Evolutionary conservation across 2,329 filamentous ascomycete species (phyloP).

Genomic region (Aspergillus carbonarius): DNA sequence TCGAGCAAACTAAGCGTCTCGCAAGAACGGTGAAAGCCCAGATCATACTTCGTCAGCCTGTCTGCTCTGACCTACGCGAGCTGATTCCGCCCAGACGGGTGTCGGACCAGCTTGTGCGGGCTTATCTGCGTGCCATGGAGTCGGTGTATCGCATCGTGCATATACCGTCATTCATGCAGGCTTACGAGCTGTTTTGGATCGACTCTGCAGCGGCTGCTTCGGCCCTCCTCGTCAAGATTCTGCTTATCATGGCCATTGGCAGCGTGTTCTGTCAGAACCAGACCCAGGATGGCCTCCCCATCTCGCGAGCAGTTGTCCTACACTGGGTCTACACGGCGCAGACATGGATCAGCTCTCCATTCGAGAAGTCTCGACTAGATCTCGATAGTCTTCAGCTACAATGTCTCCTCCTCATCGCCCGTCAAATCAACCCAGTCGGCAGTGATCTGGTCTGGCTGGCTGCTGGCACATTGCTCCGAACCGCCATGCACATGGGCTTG

Average conservation of each 20-base stretch:
- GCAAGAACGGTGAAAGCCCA: background rate
- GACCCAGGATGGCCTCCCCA: background rate
- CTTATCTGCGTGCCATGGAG: slow-evolving; percentile 6
- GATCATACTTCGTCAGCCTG: background rate
- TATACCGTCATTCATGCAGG: background rate
- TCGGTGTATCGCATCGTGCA: slow-evolving; percentile 5
- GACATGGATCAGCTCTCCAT: slow-evolving; percentile 15
- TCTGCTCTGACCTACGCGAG: background rate
- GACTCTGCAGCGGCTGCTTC: background rate
- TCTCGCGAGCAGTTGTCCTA: background rate
- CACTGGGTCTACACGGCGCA: slow-evolving; percentile 11
- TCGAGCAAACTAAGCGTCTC: background rate
- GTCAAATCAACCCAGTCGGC: slow-evolving; percentile 31
- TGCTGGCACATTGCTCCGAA: slow-evolving; percentile 30
- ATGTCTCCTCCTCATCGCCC: slow-evolving; percentile 35
- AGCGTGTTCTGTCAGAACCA: slow-evolving; percentile 26
- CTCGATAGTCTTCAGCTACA: slow-evolving; percentile 30
- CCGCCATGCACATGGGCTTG: slow-evolving; percentile 34
- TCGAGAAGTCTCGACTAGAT: slow-evolving; percentile 27
- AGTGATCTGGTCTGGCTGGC: slow-evolving; percentile 37
- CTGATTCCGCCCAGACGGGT: background rate
- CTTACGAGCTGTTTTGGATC: slow-evolving; percentile 1
- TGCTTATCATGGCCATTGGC: slow-evolving; percentile 5
- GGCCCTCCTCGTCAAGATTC: background rate
- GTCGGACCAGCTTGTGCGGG: background rate